Conservation (phyloP, 2,329 filamentous ascomycete species). For the Cryphonectria naterciae region DNA sequence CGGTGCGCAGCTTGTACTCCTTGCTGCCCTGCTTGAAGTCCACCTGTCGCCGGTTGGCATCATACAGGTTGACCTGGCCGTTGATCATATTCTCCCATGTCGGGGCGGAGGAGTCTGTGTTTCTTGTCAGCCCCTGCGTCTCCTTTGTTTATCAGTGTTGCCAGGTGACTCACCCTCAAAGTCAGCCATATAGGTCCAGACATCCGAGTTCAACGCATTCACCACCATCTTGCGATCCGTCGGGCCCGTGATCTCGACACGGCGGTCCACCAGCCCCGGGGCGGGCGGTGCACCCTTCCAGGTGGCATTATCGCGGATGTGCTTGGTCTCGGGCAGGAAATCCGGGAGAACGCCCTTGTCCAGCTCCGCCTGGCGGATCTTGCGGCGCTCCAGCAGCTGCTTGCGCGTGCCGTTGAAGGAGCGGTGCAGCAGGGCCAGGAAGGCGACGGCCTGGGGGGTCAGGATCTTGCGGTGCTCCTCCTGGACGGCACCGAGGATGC, state of each 20-base stretch:
- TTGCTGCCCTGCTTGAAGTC: slow-evolving; percentile 96
- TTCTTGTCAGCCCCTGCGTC: slow-evolving; percentile 27
- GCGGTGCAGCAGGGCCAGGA: slow-evolving; percentile 91
- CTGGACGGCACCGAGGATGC: slow-evolving; percentile 78
- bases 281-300: slow-evolving; percentile 94
- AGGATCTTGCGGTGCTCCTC: slow-evolving; percentile 87
- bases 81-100: slow-evolving; percentile 99
- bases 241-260: slow-evolving; percentile 95
- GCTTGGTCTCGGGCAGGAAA: slow-evolving; percentile 93
- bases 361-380: slow-evolving; percentile 86
- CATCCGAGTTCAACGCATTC: slow-evolving; percentile 92
- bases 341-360: slow-evolving; percentile 88
- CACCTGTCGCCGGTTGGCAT: slow-evolving; percentile 89
- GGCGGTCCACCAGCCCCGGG: slow-evolving; percentile 87
- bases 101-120: slow-evolving; percentile 84
- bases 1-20: slow-evolving; percentile 96
- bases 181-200: slow-evolving; percentile 99
- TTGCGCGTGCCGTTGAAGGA: slow-evolving; percentile 92
- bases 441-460: slow-evolving; percentile 85
- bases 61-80: slow-evolving; percentile 96
- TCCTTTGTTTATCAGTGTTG: not conserved
- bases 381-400: slow-evolving; percentile 82
- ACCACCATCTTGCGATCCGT: slow-evolving; percentile 99
- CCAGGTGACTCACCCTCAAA: slow-evolving; percentile 78
- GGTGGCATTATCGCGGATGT: slow-evolving; percentile 90